Evolutionary conservation across 495 filamentous ascomycete species (phyloP), one percentile per base, ranked within the genome.

Genomic region (Penicillium parvum): DNA sequence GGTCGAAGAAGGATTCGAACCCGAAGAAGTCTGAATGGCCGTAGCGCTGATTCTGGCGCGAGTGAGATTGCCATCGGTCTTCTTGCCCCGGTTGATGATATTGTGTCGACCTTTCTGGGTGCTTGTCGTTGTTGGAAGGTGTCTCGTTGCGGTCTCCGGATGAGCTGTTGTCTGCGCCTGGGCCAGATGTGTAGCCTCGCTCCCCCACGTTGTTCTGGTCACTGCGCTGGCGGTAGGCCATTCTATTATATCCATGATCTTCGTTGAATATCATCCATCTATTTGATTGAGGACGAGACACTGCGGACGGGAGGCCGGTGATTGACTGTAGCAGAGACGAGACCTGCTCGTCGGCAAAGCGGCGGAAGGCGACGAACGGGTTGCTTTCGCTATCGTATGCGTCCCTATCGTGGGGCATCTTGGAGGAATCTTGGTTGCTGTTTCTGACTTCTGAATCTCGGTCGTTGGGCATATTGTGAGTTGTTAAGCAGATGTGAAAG

Each of bases 361-460:
- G 74, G 40, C 78, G 76, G 58, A 82, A 80, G 21, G 73, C 63
- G 34, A 80, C 64, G 53, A 83, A 82, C 9, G 79, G 76, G 45
- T 81, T 83, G 22, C 35, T 55, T 40, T 68, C 61, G 29, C n/a
- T n/a, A n/a, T 57, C 50, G 16, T 71, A 61, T 52, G 52, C 53
- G 40, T 41, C 43, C 32, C 49, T 46, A 6, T 59, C 28, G 8
- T 40, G 43, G 36, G 40, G 37, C 41, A 47, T 44, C 12, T 33
- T 22, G 29, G 34, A 26, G 23, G 25, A 1, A 34, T 35, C 14
- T 5, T 52, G 40, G 32, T 55, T 46, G 23, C 37, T 29, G 4
- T 47, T 50, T n/a, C 47, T 40, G 14, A 64, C 40, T 21, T 64
- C 50, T 20, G 35, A 14, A 26, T 44, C 37, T 10, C 37, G 36